Evolutionary conservation across 331 rosid genomes (phyloP), one percentile per base, ranked within the genome.

Genomic region (Spiraea crenata): DNA sequence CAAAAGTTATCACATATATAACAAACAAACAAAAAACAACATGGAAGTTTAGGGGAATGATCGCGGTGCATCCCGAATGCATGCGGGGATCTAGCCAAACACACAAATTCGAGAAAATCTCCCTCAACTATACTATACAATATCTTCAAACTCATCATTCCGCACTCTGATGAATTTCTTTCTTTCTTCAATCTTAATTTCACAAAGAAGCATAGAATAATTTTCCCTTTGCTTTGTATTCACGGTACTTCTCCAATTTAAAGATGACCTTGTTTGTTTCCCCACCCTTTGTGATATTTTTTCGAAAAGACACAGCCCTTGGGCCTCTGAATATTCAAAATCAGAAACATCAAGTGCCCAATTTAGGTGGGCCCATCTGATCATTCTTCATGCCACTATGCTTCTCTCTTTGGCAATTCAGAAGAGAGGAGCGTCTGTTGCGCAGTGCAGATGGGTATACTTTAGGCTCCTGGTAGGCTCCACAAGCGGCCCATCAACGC

Each of bases 371-470:
- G 14, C 11, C 78, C 73, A 57, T 38, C 49, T 6, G 3, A 39
- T 0, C 1, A 11, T 20, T 35, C 47, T 35, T 4, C 35, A 42
- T 25, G 40, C 37, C 55, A 40, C 0, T 13, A 10, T 3, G n/a
- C 69, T 60, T 59, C 67, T 55, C 66, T 14, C 78, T 35, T 52
- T 58, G 83, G 68, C 57, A 63, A 60, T 5, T 15, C 74, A 70
- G 71, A 31, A 5, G 6, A 7, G 77, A 52, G 84, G 90, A 83
- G 89, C 90, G 90, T 82, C 72, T 55, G 49, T 35, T n/a, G 39
- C 25, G 31, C 14, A 73, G 84, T 42, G 63, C n/a, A 65, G 54
- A 67, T 25, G 82, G 79, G 69, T 62, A 42, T 19, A 25, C 48
- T 34, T 57, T 4, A 60, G 64, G 60, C 55, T 71, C 57, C 3